Evolutionary conservation across 1,284 basidiomycete genomes (phyloP).

Genomic region (Ceratobasidium sp.): DNA sequence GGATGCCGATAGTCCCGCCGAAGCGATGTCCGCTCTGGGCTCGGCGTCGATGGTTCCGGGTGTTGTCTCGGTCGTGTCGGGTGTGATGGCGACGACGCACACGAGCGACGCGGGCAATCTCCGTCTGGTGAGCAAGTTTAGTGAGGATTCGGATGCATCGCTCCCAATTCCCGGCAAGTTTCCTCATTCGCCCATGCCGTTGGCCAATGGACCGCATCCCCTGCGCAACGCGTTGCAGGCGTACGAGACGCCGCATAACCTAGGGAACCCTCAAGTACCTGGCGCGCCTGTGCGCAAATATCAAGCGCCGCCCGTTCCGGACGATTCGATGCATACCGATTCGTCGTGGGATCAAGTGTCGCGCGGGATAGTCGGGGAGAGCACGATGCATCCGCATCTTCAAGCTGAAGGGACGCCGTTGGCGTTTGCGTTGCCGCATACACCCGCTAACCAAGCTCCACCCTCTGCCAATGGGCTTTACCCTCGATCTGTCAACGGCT

Average conservation of each 20-base stretch:
- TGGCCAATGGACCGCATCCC: slow-evolving; percentile 8
- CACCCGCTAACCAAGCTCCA: slow-evolving; percentile 24
- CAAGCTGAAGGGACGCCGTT: slow-evolving; percentile 21
- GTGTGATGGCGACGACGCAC: slow-evolving; percentile 34
- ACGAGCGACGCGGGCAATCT: slow-evolving; percentile 41
- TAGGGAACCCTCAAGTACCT: not conserved
- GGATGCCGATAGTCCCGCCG: slow-evolving; percentile 6
- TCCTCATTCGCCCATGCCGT: slow-evolving; percentile 20
- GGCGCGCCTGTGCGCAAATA: slow-evolving; percentile 27
- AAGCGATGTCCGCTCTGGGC: slow-evolving; percentile 17
- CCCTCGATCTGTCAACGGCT: slow-evolving; percentile 21
- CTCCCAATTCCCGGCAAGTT: slow-evolving; percentile 31
- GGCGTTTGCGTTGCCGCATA: slow-evolving; percentile 33
- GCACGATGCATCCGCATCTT: slow-evolving; percentile 35
- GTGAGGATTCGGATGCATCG: slow-evolving; percentile 29
- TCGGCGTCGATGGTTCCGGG: slow-evolving; percentile 39
- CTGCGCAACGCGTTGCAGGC: slow-evolving; percentile 39
- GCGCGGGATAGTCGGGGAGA: slow-evolving; percentile 25
- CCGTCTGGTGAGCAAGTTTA: slow-evolving; percentile 37
- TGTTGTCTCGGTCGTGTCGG: slow-evolving; percentile 37
- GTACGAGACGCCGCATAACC: slow-evolving; percentile 33
- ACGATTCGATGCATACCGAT: slow-evolving; percentile 42
- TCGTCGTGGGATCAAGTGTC: slow-evolving; percentile 42
- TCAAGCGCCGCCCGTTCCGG: slow-evolving; percentile 29
- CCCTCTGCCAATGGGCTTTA: slow-evolving; percentile 3